Evolutionary conservation across 2,329 filamentous ascomycete species (phyloP).

Genomic region (Aschersonia sp.): DNA sequence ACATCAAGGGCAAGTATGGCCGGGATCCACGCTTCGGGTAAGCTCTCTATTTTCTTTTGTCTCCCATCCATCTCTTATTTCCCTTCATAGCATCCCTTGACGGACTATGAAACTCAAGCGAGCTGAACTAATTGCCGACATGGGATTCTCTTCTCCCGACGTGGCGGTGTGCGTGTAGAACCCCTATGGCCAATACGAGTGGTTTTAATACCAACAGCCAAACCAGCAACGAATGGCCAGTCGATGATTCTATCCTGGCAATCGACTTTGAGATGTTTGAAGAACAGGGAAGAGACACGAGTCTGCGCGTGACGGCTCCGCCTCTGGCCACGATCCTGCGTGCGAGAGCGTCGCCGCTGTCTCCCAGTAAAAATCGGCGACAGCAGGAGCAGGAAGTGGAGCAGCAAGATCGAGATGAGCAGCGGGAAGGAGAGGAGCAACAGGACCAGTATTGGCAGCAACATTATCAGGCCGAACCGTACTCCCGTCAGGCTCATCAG

Average conservation of each 20-base stretch:
- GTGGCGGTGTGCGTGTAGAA: not conserved
- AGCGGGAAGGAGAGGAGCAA: no score
- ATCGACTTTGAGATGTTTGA: conserved; percentile 2
- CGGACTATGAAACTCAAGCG: no score
- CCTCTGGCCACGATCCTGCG: not conserved
- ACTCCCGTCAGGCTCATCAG: no score
- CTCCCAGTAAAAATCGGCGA: no score
- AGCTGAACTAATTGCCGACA: no score
- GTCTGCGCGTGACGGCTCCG: conserved; percentile 1
- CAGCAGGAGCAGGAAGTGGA: no score
- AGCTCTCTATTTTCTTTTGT: conserved; percentile 4
- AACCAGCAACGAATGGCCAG: not conserved
- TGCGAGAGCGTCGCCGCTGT: no score
- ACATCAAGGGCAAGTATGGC: conserved; percentile 25
- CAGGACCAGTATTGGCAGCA: no score
- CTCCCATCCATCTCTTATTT: not conserved
- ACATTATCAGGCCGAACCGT: no score
- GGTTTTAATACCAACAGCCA: conserved; percentile 1
- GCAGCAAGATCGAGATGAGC: no score
- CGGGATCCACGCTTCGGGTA: conserved; percentile 23
- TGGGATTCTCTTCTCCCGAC: no score
- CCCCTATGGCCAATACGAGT: conserved; percentile 1
- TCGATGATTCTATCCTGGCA: conserved; percentile 1
- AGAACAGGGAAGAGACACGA: not conserved
- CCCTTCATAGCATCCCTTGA: not conserved